These are phyloP conservation scores for Cercospora janseana DNA, from an alignment of 2,329 filamentous ascomycete species.

Conservation along the genomic window DNA sequence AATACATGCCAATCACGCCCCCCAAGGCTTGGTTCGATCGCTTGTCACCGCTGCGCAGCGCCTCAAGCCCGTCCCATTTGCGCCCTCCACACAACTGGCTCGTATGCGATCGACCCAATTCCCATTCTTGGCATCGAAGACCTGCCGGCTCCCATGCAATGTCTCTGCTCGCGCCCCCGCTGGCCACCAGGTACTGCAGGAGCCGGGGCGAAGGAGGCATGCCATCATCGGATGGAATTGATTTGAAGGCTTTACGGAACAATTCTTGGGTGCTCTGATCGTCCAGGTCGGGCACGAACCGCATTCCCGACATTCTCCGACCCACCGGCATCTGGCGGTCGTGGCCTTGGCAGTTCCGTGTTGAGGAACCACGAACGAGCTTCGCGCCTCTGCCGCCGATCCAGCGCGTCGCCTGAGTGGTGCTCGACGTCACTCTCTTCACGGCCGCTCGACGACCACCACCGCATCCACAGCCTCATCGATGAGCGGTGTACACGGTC, in stretches of 20 bases:
- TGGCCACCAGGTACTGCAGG: neutral
- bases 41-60: neutral
- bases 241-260: conserved; percentile 10
- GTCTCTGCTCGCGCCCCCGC: neutral
- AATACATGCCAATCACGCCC: conserved; percentile 12
- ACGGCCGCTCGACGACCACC: neutral
- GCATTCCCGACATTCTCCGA: conserved; percentile 10
- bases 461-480: neutral
- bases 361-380: neutral
- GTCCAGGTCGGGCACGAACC: too few relatives aligned
- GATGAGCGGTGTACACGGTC: neutral
- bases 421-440: conserved; percentile 9
- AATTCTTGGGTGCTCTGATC: neutral
- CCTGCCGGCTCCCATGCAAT: conserved; percentile 1
- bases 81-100: neutral
- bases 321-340: conserved; percentile 4
- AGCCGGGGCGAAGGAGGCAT: neutral
- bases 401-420: neutral
- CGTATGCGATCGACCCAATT: neutral
- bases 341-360: conserved; percentile 1
- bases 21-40: conserved; percentile 10
- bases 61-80: neutral
- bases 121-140: conserved; percentile 5
- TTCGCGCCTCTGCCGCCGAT: conserved; percentile 11
- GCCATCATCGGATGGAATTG: neutral